Base-by-base conservation (phyloP, 2,329 filamentous ascomycete species). In the Aspergillus hiratsukae region DNA sequence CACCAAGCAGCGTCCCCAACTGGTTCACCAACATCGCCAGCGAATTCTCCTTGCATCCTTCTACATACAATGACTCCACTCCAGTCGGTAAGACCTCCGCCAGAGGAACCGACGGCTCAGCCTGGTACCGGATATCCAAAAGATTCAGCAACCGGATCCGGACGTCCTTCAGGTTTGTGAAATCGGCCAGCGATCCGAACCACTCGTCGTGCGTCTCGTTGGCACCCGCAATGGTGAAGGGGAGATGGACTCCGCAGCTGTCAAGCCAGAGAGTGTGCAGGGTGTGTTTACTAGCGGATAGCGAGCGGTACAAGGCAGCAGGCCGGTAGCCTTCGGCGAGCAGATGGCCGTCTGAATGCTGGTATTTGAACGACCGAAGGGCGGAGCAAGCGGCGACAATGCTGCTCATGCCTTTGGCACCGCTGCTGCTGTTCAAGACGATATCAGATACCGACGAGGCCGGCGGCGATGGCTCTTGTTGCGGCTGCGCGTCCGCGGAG, bases 131-230 rank as follows among this genome's bases (percentile, higher is more conserved):
- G 10, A 70, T 58, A 35, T 71, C 67, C 3, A 71, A 58, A 7
- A 71, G 63, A 51, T 71, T 71, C n/a, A 64, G 58, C 3, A 71
- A 59, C 10, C 68, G 66, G 31, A 70, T 66, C n/a, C 68, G 68
- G 5, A 71, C 21, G 19, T 71, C 64, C 28, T 61, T 61, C 37
- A 71, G 57, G 7, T 56, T 63, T 9, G 58, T 60, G 48, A 70
- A 71, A 11, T 68, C 68, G 17, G 55, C 58, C 21, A 71, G 54
- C 0, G 67, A 60, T 1, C 68, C 68, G 23, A 70, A 68, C 66
- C 67, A 70, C 52, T 69, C 66, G 28, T 71, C 68, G 41, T 68
- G 63, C 1, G 64, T 62, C 51, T 70, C 63, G 51, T 70, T 71
- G 3, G 65, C 51, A 1, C 68, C 66, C 14, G 56, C 52, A n/a